Evolutionary conservation across 371 early-diverging fungal genomes (phyloP), one percentile per base, ranked within the genome.

Genomic region (Umbelopsis sp.): DNA sequence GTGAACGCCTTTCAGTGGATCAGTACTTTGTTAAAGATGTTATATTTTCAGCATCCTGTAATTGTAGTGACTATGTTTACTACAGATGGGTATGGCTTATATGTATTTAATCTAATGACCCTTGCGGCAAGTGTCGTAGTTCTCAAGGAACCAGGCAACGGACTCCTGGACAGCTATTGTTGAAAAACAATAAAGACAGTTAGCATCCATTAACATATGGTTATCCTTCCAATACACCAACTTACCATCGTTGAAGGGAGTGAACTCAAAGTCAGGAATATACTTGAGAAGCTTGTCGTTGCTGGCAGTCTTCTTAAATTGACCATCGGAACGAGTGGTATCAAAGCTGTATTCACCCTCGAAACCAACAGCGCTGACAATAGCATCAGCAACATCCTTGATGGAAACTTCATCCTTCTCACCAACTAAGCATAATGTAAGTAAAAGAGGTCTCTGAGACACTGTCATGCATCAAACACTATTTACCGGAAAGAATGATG

Each of bases 281-380:
- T 88, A 85, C 70, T 82, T 84, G 81, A 78, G 80, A 74, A 94
- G 77, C 82, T 94, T 94, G n/a, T 69, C 86, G 74, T 94, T 94
- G 65, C 86, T 90, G 25, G 93, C 94, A 22, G 95, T 93, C 89
- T 94, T 94, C 76, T 93, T 93, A 77, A 79, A 93, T 77, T 94
- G 95, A 29, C 95, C 95, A 77, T 94, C 95, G 20, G 93, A 87
- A 72, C 88, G 88, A 63, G 86, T 80, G 64, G 91, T 83, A 79
- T 94, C 95, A 76, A 92, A 93, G 77, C 78, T 70, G 72, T 89
- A 89, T 22, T 86, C 86, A 10, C 89, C 90, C 68, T 82, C 65
- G 82, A 90, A 93, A 32, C 79, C 86, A 74, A 94, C 70, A 38
- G 90, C 87, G 63, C 85, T 80, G 52, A 91, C 92, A 69, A 94